phyloP scores from a whole-genome alignment of 2,329 filamentous ascomycete species.

The Trichoderma asperellum region DNA sequence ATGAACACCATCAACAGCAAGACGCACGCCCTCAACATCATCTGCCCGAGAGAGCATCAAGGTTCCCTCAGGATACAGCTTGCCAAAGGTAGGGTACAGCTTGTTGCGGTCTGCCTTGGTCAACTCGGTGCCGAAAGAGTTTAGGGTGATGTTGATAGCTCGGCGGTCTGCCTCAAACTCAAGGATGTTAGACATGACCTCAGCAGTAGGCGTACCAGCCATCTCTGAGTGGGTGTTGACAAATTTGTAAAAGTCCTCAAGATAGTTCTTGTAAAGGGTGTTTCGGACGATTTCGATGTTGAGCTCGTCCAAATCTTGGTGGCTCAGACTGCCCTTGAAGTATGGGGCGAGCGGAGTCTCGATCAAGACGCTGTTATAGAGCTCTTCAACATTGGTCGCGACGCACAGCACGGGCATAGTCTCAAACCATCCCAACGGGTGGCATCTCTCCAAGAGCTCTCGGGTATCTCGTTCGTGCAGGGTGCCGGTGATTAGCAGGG shows the following conservation, averaged over 20 bases:
- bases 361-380: conserved; percentile 97
- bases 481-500: conserved; percentile 95
- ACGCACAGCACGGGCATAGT: conserved; percentile 98
- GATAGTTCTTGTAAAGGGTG: conserved; percentile 98
- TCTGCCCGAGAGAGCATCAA: conserved; percentile 94
- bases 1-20: conserved; percentile 88
- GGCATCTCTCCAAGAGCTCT: conserved; percentile 92
- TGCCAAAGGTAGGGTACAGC: conserved; percentile 90
- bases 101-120: conserved; percentile 93
- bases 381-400: conserved; percentile 96
- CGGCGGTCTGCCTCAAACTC: conserved; percentile 96
- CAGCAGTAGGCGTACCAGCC: conserved; percentile 82
- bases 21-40: conserved; percentile 88
- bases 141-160: conserved; percentile 98
- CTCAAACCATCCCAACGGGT: conserved; percentile 98
- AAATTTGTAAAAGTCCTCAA: conserved; percentile 96
- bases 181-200: conserved; percentile 94
- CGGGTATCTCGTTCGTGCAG: conserved; percentile 96
- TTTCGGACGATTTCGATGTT: conserved; percentile 99
- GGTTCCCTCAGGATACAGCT: conserved; percentile 90
- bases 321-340: conserved; percentile 95
- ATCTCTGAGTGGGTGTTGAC: conserved; percentile 89
- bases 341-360: conserved; percentile 95
- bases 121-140: conserved; percentile 96
- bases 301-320: conserved; percentile 95